Percentiles rank a stretch among this genome's conserved stretches.
Evolutionary conservation across 306 rosid species (phyloP).

Genomic region (Trifolium dubium): DNA sequence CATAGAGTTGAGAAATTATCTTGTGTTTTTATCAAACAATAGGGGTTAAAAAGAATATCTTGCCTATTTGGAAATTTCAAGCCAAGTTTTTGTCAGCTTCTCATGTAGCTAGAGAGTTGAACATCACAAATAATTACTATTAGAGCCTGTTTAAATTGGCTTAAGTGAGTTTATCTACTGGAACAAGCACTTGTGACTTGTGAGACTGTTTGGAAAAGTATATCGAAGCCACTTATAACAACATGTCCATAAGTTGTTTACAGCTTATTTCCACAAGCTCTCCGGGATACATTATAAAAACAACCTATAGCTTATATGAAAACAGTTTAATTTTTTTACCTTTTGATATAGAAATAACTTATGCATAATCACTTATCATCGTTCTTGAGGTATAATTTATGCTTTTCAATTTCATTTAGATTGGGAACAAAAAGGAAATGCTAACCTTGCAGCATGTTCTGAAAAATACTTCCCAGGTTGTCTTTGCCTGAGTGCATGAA

Average conservation of each 20-base stretch:
- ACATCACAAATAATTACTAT: not conserved
- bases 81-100: not conserved
- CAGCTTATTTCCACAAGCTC: not conserved
- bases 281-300: not conserved
- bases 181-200: not conserved
- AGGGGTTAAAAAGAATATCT: not conserved
- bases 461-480: slow-evolving; percentile 85
- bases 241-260: not conserved
- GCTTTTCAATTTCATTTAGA: no score
- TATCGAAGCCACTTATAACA: not conserved
- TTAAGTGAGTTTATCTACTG: not conserved
- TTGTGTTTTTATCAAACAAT: not conserved
- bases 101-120: slow-evolving; percentile 2
- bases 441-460: slow-evolving; percentile 96
- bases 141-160: not conserved
- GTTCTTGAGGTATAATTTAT: not conserved
- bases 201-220: not conserved
- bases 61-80: not conserved
- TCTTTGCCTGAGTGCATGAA: slow-evolving; percentile 86
- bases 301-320: not conserved
- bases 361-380: not conserved
- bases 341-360: not conserved
- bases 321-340: not conserved
- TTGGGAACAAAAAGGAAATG: slow-evolving; percentile 21
- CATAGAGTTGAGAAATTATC: not conserved